Evolutionary conservation across 371 early-diverging fungal genomes (phyloP).

Genomic region (Saksenaea oblongispora): DNA sequence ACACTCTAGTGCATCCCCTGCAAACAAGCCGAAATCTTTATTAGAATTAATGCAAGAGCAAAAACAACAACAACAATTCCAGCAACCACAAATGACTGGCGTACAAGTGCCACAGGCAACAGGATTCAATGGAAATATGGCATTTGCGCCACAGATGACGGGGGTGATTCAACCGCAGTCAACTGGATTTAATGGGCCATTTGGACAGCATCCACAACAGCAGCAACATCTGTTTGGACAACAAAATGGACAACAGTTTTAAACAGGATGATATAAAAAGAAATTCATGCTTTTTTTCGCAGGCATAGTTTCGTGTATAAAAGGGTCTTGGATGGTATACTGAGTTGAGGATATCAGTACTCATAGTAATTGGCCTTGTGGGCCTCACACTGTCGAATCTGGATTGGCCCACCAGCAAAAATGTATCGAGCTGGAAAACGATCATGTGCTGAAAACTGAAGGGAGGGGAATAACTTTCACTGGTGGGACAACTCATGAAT

Average conservation of each 20-base stretch:
- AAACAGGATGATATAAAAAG: background rate
- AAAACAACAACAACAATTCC: conserved; percentile 30
- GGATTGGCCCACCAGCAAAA: no score
- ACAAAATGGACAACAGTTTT: background rate
- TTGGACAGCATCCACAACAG: background rate
- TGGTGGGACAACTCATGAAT: no score
- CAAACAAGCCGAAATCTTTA: conserved; percentile 23
- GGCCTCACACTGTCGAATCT: no score
- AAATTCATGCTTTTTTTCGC: no score
- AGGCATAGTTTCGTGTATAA: no score
- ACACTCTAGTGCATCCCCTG: conserved; percentile 11
- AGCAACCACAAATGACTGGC: conserved; percentile 15
- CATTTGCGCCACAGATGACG: background rate
- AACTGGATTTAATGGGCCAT: background rate
- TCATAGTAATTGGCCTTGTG: no score
- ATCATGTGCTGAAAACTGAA: no score
- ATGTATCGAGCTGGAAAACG: no score
- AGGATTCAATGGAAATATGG: conserved; percentile 4
- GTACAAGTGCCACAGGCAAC: conserved; percentile 2
- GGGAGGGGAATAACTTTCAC: no score
- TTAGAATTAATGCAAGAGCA: conserved; percentile 43
- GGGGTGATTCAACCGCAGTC: background rate
- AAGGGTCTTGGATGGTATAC: no score
- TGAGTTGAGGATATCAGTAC: no score
- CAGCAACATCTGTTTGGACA: background rate